Conservation (phyloP, 1,284 basidiomycete genomes). For the Fomes fomentarius region DNA sequence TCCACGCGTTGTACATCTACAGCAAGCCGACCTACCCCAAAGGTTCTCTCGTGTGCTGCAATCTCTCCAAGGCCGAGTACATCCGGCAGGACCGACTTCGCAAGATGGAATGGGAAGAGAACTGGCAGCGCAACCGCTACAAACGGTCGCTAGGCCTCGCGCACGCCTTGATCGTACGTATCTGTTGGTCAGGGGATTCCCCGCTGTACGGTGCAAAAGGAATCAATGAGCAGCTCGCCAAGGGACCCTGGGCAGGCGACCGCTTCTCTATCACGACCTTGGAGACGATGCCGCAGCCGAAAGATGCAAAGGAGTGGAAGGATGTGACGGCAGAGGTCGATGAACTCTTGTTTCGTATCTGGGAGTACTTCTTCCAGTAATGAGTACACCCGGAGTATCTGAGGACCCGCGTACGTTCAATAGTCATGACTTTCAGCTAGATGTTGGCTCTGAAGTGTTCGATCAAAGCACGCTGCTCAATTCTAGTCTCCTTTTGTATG, state of each 20-base stretch:
- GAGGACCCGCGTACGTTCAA: too few species aligned
- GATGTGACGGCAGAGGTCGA: conserved; percentile 17
- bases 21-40: background rate
- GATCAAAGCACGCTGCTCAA: too few species aligned
- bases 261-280: conserved; percentile 33
- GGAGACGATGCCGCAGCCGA: conserved; percentile 1
- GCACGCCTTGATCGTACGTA: conserved; percentile 16
- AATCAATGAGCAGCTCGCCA: background rate
- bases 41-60: background rate
- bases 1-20: too few species aligned
- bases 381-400: too few species aligned
- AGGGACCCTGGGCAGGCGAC: conserved; percentile 30
- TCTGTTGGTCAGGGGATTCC: conserved; percentile 20
- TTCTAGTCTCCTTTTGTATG: too few species aligned
- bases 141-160: background rate
- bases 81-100: background rate
- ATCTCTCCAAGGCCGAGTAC: conserved; percentile 6
- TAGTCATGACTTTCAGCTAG: too few species aligned
- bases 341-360: background rate
- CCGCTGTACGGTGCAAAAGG: background rate
- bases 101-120: background rate
- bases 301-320: conserved; percentile 7
- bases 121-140: background rate
- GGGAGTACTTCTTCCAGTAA: background rate
- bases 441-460: too few species aligned